Percentiles rank a stretch among this genome's conserved stretches.
phyloP scores from a whole-genome alignment of 352 stramenopile species.

The Sclerospora graminicola region DNA sequence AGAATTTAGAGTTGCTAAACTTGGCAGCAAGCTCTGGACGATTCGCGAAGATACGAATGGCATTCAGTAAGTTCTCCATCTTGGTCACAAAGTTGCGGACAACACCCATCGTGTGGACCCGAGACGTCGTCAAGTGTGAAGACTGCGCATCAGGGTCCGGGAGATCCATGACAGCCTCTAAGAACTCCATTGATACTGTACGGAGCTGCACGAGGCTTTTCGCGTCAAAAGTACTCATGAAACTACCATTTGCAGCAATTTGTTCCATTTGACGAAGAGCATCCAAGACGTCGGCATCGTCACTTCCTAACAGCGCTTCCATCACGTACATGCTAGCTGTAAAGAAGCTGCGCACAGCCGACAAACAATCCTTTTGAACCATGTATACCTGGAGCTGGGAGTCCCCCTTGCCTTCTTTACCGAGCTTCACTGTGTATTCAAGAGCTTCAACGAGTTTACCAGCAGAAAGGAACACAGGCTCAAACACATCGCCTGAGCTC shows the following conservation, averaged over 20 bases:
- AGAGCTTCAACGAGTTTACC: conserved; percentile 61
- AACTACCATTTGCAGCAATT: conserved; percentile 43
- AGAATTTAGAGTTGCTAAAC: conserved; percentile 70
- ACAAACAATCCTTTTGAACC: conserved; percentile 61
- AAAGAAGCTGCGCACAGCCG: conserved; percentile 61
- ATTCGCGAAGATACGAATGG: conserved; percentile 42
- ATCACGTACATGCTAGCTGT: conserved; percentile 70
- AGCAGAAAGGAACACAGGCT: conserved; percentile 69
- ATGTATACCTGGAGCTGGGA: conserved; percentile 55
- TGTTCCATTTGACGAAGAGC: conserved; percentile 52
- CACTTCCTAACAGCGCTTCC: conserved; percentile 47
- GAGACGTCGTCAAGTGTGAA: conserved; percentile 33
- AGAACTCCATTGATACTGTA: conserved; percentile 53
- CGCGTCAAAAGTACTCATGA: conserved; percentile 58
- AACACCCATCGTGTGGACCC: conserved; percentile 62
- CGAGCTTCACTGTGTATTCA: conserved; percentile 43
- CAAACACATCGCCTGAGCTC: conserved; percentile 59
- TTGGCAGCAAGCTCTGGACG: conserved; percentile 44
- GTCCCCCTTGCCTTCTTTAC: conserved; percentile 58
- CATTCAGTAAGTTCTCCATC: conserved; percentile 58
- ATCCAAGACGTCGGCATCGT: conserved; percentile 57
- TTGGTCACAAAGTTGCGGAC: conserved; percentile 69
- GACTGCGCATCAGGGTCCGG: conserved; percentile 48
- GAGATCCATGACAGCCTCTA: conserved; percentile 65
- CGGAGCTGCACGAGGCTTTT: conserved; percentile 41